Base-by-base conservation (phyloP, 495 filamentous ascomycete species). In the Glarea lozoyensis region DNA sequence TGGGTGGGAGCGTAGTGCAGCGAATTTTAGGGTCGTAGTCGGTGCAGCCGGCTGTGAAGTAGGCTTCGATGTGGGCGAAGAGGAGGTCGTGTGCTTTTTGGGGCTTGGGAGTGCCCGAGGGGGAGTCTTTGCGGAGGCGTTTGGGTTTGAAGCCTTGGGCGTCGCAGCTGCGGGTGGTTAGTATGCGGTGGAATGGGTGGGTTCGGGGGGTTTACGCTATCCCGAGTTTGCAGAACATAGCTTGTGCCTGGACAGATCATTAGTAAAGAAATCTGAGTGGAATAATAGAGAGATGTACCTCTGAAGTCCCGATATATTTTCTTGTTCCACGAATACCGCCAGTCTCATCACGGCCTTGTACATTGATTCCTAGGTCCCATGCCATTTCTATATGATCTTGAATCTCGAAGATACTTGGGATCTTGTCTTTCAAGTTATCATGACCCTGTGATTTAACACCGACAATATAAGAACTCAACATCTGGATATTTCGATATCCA, bases 401-500 rank as follows among this genome's bases (percentile, higher is more conserved):
- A 27, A 98, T 70, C 21, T 80, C 64, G 32, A 96, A 71, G 37
- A 98, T 86, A 3, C 79, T 78, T 0, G 92, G 92, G n/a, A 85
- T 64, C 6, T 64, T 64, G 6, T 67, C 62, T 9, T 68, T 52
- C 40, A 95, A 83, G 11, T 66, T 57, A 18, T 81, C 68, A 48
- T 71, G 59, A 3, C 83, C 85, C 12, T 67, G 62, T 18, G 65
- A 64, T 30, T 66, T 56, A 6, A 77, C 61, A 22, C 70, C 70
- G 37, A 75, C 70, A 24, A 97, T 74, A 57, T 84, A 90, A 2
- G 88, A 89, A 13, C 81, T 65, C 45, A 95, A 56, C 87, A 95
- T 94, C 54, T 98, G 92, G 30, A 96, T 94, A 59, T 95, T 98
- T 9, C 92, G 73, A 55, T 96, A 98, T n/a, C 92, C 92, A 62